These are phyloP conservation scores for Stephanodiscus minutulus DNA, from an alignment of 108 stramenopile genomes.

Conservation along the genomic window DNA sequence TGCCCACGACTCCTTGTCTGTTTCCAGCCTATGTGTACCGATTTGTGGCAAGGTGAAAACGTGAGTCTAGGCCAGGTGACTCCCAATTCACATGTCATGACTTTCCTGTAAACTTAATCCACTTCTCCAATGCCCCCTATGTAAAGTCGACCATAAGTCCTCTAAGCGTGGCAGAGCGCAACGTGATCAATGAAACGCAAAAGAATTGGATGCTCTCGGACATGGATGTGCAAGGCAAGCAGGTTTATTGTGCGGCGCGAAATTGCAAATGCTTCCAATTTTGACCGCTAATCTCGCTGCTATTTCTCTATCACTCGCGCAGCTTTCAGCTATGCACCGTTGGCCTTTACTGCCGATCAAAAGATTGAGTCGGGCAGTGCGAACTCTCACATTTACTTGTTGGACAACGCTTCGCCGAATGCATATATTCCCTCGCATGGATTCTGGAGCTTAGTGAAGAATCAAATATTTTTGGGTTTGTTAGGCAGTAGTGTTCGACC, in stretches of 20 bases:
- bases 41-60: slow-evolving; percentile 42
- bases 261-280: not conserved
- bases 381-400: slow-evolving; percentile 55
- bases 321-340: slow-evolving; percentile 93
- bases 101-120: not conserved
- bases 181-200: slow-evolving; percentile 75
- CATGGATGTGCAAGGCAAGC: slow-evolving; percentile 66
- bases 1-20: slow-evolving; percentile 1
- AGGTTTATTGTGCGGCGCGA: not conserved
- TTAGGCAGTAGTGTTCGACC: slow-evolving; percentile 90
- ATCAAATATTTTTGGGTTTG: slow-evolving; percentile 95
- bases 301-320: slow-evolving; percentile 8
- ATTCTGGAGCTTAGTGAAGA: slow-evolving; percentile 69
- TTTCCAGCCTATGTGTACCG: not conserved
- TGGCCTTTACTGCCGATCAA: slow-evolving; percentile 84
- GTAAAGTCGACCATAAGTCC: slow-evolving; percentile 80
- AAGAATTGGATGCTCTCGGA: slow-evolving; percentile 90
- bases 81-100: not conserved
- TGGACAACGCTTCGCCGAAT: slow-evolving; percentile 55
- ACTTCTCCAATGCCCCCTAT: not conserved
- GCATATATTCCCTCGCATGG: slow-evolving; percentile 26
- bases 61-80: slow-evolving; percentile 3
- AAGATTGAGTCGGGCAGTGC: slow-evolving; percentile 30
- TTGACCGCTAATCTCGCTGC: not conserved
- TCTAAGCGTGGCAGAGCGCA: slow-evolving; percentile 62